A percentile compares a stretch with the other conserved stretches of the same genome.
phyloP scores from a whole-genome alignment of 352 stramenopile genomes.

The Halophytophthora batemanensis region DNA sequence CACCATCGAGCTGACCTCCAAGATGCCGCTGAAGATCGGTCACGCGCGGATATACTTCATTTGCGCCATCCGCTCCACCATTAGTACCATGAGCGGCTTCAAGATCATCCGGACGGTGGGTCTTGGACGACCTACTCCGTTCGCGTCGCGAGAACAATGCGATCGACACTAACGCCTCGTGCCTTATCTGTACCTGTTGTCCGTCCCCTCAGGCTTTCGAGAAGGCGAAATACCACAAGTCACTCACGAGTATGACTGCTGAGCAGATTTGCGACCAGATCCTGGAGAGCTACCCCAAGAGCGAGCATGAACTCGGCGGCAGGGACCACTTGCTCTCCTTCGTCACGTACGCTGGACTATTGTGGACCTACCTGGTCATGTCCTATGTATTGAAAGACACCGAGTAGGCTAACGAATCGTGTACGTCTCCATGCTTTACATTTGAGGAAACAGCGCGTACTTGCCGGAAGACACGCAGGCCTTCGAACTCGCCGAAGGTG shows the following conservation, averaged over 20 bases:
- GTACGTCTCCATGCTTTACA: neutral
- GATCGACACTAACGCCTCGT: neutral
- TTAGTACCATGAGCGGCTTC: slow-evolving; percentile 79
- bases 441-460: slow-evolving; percentile 23
- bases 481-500: slow-evolving; percentile 27
- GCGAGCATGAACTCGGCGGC: slow-evolving; percentile 71
- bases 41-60: slow-evolving; percentile 76
- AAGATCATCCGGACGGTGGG: slow-evolving; percentile 77
- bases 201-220: slow-evolving; percentile 54
- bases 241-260: slow-evolving; percentile 42
- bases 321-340: slow-evolving; percentile 64
- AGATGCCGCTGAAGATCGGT: slow-evolving; percentile 81
- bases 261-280: slow-evolving; percentile 72
- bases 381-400: neutral
- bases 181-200: neutral
- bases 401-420: neutral
- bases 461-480: slow-evolving; percentile 33
- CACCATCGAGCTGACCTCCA: slow-evolving; percentile 59
- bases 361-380: neutral
- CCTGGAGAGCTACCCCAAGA: slow-evolving; percentile 69
- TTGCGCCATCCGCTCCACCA: slow-evolving; percentile 60
- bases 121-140: neutral
- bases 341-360: slow-evolving; percentile 44
- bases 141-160: neutral
- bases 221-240: slow-evolving; percentile 69